These are phyloP conservation scores for Pestalotiopsis sp. DNA, from an alignment of 2,329 filamentous ascomycete genomes.

Conservation along the genomic window DNA sequence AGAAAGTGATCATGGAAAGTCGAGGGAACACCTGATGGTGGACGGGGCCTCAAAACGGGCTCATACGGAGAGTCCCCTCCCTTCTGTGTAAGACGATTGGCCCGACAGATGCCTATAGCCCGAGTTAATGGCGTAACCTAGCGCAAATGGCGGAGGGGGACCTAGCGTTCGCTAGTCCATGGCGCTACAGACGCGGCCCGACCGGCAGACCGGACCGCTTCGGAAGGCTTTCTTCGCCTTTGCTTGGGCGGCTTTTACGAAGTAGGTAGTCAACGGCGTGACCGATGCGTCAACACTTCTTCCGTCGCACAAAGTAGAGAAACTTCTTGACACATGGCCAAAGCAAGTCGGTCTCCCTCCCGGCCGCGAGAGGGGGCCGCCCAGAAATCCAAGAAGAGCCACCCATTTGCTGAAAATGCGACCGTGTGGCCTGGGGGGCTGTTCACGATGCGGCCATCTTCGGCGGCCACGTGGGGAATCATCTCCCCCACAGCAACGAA, in stretches of 20 bases:
- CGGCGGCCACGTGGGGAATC: background rate
- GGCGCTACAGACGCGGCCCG: constrained; percentile 4
- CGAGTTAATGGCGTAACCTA: background rate
- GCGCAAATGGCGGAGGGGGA: background rate
- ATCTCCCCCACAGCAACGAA: constrained; percentile 3
- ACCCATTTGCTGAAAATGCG: background rate
- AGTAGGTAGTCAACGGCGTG: background rate
- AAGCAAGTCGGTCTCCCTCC: background rate
- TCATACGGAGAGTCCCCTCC: background rate
- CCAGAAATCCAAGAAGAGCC: background rate
- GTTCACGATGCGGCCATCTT: constrained; percentile 2
- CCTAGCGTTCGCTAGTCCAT: background rate
- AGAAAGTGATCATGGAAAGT: too few relatives aligned
- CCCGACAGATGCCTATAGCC: background rate
- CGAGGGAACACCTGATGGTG: too few relatives aligned
- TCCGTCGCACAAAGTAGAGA: background rate
- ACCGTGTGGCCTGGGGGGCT: background rate
- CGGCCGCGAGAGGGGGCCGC: background rate
- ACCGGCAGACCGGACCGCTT: constrained; percentile 6
- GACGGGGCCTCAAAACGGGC: too few relatives aligned
- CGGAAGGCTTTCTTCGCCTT: constrained; percentile 1
- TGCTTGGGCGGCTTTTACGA: background rate
- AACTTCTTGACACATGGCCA: background rate
- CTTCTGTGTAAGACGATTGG: constrained; percentile 6
- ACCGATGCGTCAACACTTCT: background rate